Evolutionary conservation across 2,329 filamentous ascomycete genomes (phyloP).

Genomic region (Paradendryphiella salina): DNA sequence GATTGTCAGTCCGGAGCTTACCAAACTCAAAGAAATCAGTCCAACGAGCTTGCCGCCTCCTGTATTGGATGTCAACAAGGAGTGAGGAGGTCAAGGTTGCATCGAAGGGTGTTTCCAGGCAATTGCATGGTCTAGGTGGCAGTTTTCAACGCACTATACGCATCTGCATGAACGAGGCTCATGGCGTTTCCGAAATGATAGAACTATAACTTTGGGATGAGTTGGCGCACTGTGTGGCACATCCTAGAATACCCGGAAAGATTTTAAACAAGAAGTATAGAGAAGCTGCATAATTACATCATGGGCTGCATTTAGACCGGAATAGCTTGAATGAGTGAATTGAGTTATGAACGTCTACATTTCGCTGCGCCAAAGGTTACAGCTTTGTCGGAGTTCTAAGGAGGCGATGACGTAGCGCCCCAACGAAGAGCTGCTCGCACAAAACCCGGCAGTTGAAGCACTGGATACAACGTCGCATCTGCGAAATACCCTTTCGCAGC

Average conservation of each 20-base stretch:
- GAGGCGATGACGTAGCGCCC: slow-evolving; percentile 3
- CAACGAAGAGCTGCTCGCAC: not conserved
- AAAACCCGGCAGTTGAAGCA: not conserved
- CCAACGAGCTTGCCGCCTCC: slow-evolving; percentile 14
- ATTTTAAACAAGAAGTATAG: no score
- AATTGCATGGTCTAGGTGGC: no score
- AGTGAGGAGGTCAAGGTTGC: not conserved
- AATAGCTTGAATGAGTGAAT: not conserved
- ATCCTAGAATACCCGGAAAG: no score
- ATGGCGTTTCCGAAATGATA: not conserved
- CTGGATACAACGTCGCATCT: not conserved
- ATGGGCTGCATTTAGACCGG: no score
- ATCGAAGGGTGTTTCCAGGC: no score
- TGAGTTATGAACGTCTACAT: not conserved
- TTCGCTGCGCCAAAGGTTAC: no score
- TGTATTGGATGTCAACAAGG: slow-evolving; percentile 13
- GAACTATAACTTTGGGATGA: not conserved
- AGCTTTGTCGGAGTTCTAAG: no score
- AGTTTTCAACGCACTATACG: no score
- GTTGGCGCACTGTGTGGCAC: no score
- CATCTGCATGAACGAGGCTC: no score
- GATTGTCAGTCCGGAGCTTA: not conserved
- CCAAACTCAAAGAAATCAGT: slow-evolving; percentile 9
- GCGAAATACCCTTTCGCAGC: not conserved
- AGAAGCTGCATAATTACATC: no score